Base-by-base conservation (phyloP, 768 basidiomycete species). In the Hirschioporus abietinus region DNA sequence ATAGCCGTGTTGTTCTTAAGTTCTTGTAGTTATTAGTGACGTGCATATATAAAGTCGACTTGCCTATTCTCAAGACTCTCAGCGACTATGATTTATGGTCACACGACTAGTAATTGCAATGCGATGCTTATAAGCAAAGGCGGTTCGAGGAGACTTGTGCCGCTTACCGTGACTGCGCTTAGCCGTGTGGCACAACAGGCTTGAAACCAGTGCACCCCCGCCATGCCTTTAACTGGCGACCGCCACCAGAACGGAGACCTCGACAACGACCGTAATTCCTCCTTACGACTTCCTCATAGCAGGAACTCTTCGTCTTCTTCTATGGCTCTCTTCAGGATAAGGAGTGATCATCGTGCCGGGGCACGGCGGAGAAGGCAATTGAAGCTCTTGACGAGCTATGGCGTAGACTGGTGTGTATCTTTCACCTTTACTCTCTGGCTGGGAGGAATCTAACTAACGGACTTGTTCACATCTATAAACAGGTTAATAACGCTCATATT, bases 401-500 rank as follows among this genome's bases (percentile, higher is more conserved):
- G 84, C 25, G 89, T 90, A 0, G 92, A 93, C 71, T 93, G 92
- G 91, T 92, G 68, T 65, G 85, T 71, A 9, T 36, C 17, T n/a
- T 57, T 68, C 17, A 36, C 18, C 35, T 8, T 18, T 60, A 20
- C 15, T 68, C 36, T 30, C 30, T 30, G n/a, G 62, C 30, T n/a
- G 1, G 20, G 52, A 64, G 20, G 26, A 30, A 27, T 3, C n/a
- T 57, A 42, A 58, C 60, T 2, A 8, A 60, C 35, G 36, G 66
- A 66, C 30, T 57, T 64, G 12, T 59, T 58, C 62, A 36, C 1
- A 59, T 34, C 60, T 52, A 35, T 35, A 27, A n/a, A 5, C 67
- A 93, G 92, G 92, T 73, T 86, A 58, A 72, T 93, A 24, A 91
- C 90, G 7, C 81, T 92, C 63, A 71, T 79, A 25, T 76, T 92